These are phyloP conservation scores for Aspergillus steynii DNA, from an alignment of 495 filamentous ascomycete species.

Conservation along the genomic window DNA sequence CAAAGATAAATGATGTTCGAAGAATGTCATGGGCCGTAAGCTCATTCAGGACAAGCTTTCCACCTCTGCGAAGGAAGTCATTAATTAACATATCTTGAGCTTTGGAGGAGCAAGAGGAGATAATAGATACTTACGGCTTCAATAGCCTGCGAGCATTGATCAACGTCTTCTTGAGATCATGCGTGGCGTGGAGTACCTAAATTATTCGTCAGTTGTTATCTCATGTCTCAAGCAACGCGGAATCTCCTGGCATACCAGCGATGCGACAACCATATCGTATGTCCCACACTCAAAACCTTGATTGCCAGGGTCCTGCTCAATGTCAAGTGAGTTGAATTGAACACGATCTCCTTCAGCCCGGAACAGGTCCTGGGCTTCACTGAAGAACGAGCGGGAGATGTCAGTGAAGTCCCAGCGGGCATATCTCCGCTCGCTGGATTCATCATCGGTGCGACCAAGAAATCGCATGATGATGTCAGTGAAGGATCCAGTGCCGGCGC, in stretches of 20 bases:
- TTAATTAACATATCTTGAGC: too few relatives aligned
- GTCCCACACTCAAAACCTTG: slow-evolving; percentile 46
- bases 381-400: slow-evolving; percentile 38
- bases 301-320: slow-evolving; percentile 40
- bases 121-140: slow-evolving; percentile 17
- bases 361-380: slow-evolving; percentile 9
- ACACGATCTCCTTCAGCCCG: slow-evolving; percentile 6
- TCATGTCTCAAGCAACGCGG: neutral
- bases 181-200: slow-evolving; percentile 36
- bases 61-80: slow-evolving; percentile 3
- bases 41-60: slow-evolving; percentile 22
- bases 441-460: slow-evolving; percentile 20
- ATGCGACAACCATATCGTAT: slow-evolving; percentile 53
- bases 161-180: slow-evolving; percentile 38
- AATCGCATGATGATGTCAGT: slow-evolving; percentile 40
- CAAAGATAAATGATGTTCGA: slow-evolving; percentile 17
- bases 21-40: slow-evolving; percentile 6
- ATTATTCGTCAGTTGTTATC: neutral
- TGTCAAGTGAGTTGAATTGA: slow-evolving; percentile 35
- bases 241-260: slow-evolving; percentile 11
- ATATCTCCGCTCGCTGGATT: slow-evolving; percentile 22
- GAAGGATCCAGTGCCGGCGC: slow-evolving; percentile 53
- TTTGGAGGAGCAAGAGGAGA: too few relatives aligned
- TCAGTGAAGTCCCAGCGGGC: slow-evolving; percentile 44
- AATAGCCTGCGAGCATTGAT: slow-evolving; percentile 28